Evolutionary conservation across 148 eudicot species (phyloP).

Genomic region (Camellia sinensis): DNA sequence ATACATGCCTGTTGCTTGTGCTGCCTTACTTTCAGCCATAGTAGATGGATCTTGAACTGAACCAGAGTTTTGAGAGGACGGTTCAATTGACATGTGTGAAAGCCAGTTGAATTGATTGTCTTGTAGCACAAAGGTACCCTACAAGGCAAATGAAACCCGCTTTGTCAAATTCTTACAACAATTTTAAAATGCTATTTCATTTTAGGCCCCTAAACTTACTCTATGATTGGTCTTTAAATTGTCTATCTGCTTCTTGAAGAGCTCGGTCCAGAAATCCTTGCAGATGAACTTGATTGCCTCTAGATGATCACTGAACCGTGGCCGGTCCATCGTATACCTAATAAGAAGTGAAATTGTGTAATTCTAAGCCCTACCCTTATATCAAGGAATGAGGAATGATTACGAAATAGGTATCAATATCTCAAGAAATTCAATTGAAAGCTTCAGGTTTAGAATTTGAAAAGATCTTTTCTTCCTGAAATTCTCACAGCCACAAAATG

Average conservation of each 20-base stretch:
- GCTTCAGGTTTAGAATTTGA: background rate
- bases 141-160: slow-evolving; percentile 17
- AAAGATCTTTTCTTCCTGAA: background rate
- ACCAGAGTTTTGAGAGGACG: slow-evolving; percentile 43
- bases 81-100: slow-evolving; percentile 63
- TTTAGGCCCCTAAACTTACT: slow-evolving; percentile 39
- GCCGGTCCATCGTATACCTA: slow-evolving; percentile 96
- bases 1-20: slow-evolving; percentile 90
- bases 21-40: slow-evolving; percentile 67
- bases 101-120: slow-evolving; percentile 93
- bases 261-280: slow-evolving; percentile 97
- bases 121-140: slow-evolving; percentile 99
- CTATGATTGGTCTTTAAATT: slow-evolving; percentile 95
- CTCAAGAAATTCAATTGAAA: background rate
- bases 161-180: slow-evolving; percentile 4
- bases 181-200: background rate
- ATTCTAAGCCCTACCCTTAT: background rate
- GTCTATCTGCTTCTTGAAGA: slow-evolving; percentile 98
- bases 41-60: slow-evolving; percentile 57
- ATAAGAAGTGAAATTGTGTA: slow-evolving; percentile 1
- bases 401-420: background rate
- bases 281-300: slow-evolving; percentile 97
- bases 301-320: slow-evolving; percentile 90
- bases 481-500: too few relatives aligned
- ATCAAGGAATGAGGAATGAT: background rate